phyloP scores from a whole-genome alignment of 2,329 filamentous ascomycete genomes.

The Penicillium sp. region DNA sequence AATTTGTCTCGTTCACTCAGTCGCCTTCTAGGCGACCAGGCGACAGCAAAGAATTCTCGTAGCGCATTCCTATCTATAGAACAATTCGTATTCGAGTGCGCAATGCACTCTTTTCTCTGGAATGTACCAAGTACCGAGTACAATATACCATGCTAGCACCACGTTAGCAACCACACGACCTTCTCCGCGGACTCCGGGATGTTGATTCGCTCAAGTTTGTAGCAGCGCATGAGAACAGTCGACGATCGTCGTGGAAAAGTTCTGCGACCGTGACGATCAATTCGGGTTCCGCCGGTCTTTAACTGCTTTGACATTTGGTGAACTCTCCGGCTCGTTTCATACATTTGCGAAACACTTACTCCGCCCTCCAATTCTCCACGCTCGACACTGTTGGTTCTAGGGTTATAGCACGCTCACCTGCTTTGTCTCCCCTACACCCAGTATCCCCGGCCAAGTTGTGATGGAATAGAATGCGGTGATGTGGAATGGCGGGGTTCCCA shows the following conservation, averaged over 20 bases:
- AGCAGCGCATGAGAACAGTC: neutral
- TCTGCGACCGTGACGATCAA: neutral
- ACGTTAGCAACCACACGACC: neutral
- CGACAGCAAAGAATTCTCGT: neutral
- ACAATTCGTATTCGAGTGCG: neutral
- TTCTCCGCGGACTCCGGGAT: neutral
- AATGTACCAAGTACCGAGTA: neutral
- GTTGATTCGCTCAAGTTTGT: neutral
- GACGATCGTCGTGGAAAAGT: neutral
- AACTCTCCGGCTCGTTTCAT: neutral
- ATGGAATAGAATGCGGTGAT: neutral
- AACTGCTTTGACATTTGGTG: neutral
- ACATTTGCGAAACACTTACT: neutral
- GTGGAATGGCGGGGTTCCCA: neutral
- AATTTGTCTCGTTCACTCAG: neutral
- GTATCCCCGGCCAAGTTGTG: too few species aligned
- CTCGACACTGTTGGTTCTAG: too few species aligned
- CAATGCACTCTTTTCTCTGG: neutral
- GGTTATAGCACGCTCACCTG: neutral
- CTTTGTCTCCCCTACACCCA: neutral
- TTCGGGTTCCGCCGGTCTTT: slow-evolving; percentile 3
- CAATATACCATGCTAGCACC: neutral
- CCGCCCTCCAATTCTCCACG: neutral
- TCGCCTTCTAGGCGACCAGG: neutral
- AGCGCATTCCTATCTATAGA: slow-evolving; percentile 1